phyloP scores from a whole-genome alignment of 768 basidiomycete genomes.

The Trametes meyenii region DNA sequence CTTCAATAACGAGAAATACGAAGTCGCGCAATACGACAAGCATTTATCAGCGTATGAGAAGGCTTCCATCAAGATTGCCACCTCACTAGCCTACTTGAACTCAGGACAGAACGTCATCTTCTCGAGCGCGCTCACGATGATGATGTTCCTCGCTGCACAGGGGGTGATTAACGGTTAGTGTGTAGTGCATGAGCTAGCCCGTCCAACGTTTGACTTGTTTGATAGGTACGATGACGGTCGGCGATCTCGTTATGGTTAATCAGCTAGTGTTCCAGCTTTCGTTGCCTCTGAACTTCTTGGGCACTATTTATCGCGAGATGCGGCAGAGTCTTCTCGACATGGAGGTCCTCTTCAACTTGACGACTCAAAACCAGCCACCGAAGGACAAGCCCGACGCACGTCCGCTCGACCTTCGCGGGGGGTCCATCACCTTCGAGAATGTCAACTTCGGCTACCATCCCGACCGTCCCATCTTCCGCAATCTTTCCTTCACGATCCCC shows the following conservation, averaged over 20 bases:
- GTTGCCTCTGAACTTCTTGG: conserved; percentile 94
- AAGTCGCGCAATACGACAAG: conserved; percentile 90
- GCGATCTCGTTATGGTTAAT: conserved; percentile 99
- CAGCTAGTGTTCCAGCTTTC: conserved; percentile 98
- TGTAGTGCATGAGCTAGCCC: too few species aligned
- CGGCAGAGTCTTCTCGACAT: conserved; percentile 96
- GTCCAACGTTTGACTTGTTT: neutral
- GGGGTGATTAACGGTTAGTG: conserved; percentile 83
- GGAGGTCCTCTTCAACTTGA: conserved; percentile 92
- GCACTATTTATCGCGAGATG: conserved; percentile 96
- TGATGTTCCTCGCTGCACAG: conserved; percentile 97
- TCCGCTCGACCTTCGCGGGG: conserved; percentile 73
- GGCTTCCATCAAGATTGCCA: conserved; percentile 92
- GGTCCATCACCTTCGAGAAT: conserved; percentile 90
- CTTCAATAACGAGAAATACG: conserved; percentile 96
- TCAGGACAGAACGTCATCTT: conserved; percentile 98
- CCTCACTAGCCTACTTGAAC: conserved; percentile 90
- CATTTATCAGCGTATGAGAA: conserved; percentile 87
- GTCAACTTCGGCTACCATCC: conserved; percentile 91
- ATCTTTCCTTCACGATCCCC: conserved; percentile 88
- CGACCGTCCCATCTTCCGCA: conserved; percentile 87
- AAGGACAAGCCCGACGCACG: conserved; percentile 68
- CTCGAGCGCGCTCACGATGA: conserved; percentile 86
- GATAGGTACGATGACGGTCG: conserved; percentile 94
- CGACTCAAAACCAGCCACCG: conserved; percentile 75